Evolutionary conservation across 179 eudicot genomes (phyloP).

Genomic region (Corrigiola litoralis): DNA sequence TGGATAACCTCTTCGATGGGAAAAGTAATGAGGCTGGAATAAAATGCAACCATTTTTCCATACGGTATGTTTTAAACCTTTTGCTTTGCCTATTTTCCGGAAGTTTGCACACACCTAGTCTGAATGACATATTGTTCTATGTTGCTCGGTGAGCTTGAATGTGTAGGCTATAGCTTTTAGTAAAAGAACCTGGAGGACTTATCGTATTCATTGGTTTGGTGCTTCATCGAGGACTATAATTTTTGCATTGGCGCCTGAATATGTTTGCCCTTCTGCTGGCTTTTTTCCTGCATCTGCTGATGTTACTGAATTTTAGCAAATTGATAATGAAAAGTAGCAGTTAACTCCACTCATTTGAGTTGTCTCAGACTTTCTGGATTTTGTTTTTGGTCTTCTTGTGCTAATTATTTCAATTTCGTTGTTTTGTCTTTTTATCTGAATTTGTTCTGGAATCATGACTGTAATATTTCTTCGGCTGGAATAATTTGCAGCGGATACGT

Average conservation of each 20-base stretch:
- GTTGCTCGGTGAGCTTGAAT: too few relatives aligned
- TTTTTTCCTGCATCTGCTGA: neutral
- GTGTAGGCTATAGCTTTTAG: too few relatives aligned
- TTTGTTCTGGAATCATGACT: neutral
- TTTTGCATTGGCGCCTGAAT: neutral
- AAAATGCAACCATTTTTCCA: constrained; percentile 39
- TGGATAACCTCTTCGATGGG: constrained; percentile 17
- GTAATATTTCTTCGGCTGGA: neutral
- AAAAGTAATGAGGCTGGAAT: constrained; percentile 2
- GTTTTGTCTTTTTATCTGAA: neutral
- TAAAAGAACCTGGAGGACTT: too few relatives aligned
- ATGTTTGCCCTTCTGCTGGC: neutral
- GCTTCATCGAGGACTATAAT: too few relatives aligned
- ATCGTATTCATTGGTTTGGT: too few relatives aligned
- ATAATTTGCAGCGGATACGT: constrained; percentile 35
- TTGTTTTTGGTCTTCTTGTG: neutral
- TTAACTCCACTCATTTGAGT: neutral
- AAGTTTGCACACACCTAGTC: too few relatives aligned
- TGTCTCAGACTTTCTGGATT: neutral
- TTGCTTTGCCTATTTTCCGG: too few relatives aligned
- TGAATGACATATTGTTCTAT: too few relatives aligned
- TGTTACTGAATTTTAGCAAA: too few relatives aligned
- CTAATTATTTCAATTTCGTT: neutral
- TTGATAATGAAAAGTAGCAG: too few relatives aligned
- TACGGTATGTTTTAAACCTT: constrained; percentile 27